A percentile compares a stretch with the other conserved stretches of the same genome.
Evolutionary conservation across 192 early-diverging fungal genomes (phyloP).

Genomic region (Backusella luteola): DNA sequence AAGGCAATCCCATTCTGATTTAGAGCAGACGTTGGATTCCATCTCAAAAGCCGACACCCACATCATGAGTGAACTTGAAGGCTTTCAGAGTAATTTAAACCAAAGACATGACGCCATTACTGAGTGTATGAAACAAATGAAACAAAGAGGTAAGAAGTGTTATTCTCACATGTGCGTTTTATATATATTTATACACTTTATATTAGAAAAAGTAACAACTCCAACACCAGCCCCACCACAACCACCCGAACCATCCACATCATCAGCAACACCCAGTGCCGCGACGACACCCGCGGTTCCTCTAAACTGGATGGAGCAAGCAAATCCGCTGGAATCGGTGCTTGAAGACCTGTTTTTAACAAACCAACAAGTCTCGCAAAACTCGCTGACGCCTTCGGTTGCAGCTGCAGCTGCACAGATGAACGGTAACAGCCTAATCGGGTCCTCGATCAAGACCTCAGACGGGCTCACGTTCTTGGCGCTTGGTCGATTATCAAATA

Average conservation of each 20-base stretch:
- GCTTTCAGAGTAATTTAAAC: background rate
- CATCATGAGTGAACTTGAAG: slow-evolving; percentile 1
- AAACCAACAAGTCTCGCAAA: background rate
- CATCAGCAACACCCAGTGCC: background rate
- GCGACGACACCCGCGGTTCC: background rate
- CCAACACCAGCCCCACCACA: background rate
- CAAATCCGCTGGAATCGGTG: background rate
- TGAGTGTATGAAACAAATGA: background rate
- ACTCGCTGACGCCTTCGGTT: background rate
- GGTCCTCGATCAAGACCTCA: slow-evolving; percentile 10
- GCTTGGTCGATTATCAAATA: background rate
- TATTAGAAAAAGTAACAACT: background rate
- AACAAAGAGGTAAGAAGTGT: background rate
- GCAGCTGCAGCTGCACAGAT: slow-evolving; percentile 21
- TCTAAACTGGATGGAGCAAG: background rate
- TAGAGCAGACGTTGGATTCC: background rate
- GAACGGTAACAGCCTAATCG: slow-evolving; percentile 17
- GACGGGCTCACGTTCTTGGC: slow-evolving; percentile 11
- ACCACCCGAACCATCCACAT: background rate
- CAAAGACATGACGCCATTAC: background rate
- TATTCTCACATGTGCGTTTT: no score
- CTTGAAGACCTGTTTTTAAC: background rate
- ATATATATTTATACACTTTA: background rate
- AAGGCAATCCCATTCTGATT: background rate
- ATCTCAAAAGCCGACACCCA: background rate